Base-by-base conservation (phyloP, 1,139 yeast genomes). In the Pichia sp. region DNA sequence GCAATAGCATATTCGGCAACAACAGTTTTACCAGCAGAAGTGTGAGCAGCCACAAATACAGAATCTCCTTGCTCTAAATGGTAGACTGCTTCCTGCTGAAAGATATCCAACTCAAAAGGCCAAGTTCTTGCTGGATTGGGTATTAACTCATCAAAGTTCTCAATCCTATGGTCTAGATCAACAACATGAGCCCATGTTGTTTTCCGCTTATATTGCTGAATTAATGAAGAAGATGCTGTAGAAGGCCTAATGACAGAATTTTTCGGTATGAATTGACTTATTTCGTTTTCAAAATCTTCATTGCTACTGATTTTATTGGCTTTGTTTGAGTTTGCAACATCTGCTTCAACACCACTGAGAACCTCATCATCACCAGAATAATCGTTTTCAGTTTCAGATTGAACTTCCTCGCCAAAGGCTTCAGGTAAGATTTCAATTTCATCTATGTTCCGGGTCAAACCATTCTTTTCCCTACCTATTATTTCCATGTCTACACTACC, bases 1-100 rank as follows among this genome's bases (percentile, higher is more conserved):
- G 98, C 97, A 72, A 92, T 92, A 45, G 98, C 97, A 67, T 92
- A 93, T 68, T 92, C 99, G 0, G 99, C 99, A 47, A 92, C 98
- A 50, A 93, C 99, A 0, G 99, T 92, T 69, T 92, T 92, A 73
- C 99, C 99, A 6, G 98, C 98, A 34, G 98, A 92, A 0, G 99
- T 92, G 67, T 93, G 99, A 0, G 99, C 99, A 30, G 98, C 92
- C 2, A 93, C 98, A 64, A 93, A 79, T 8, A 93, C 99, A n/a
- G 96, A 87, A 69, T 93, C 98, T 60, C 87, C 84, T 66, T 97
- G 81, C 68, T 93, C 98, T 59, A 93, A 87, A 71, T 97, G 93
- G 45, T 95, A 90, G 55, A 93, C 85, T 8, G 99, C 90, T 43
- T 96, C 93, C 61, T 93, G 95, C 72, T 93, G 99, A 76, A 93